Base-by-base conservation (phyloP, 129 eudicot species). In the Gnaphalium uliginosum region DNA sequence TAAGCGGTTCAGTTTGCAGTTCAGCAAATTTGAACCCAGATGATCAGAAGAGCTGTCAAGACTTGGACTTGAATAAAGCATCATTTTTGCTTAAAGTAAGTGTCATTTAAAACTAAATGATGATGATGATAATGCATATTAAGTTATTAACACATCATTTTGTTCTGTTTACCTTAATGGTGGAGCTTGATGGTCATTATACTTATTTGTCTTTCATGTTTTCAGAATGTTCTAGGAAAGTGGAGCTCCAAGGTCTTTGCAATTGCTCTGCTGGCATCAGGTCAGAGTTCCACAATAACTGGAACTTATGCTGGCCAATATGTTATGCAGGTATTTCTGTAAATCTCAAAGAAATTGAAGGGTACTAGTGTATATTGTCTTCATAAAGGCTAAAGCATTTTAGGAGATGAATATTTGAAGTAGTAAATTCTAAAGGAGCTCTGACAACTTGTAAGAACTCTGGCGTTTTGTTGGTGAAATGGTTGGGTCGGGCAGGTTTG, bases 241-340 rank as follows among this genome's bases (percentile, higher is more conserved):
- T 91, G 97, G 97, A 95, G 99, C 78, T 95, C 99, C 54, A 95
- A 95, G 84, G 83, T 95, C 33, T 95, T 95, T 63, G 99, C 97
- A 75, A 83, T 95, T 77, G 99, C 99, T 56, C 86, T 95, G 82
- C 89, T 95, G 77, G 99, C 99, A 51, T 95, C 99, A 19, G 99
- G 99, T 30, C 99, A 95, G 79, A 95, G 99, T 77, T 95, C 99
- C 72, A 95, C 99, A 13, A 95, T 95, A 68, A 95, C 99, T 30
- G 99, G 99, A 76, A 95, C 99, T 46, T 95, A 95, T 85, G 99
- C 99, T 11, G 99, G 99, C 21, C 99, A 95, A 75, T 95, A 86
- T 75, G 96, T 95, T 69, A 95, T 95, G 99, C 99, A 95, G 97
- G 99, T 91, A 80, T 15, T 18, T 26, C 7, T 17, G 19, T 39